Percentiles rank a stretch among this genome's conserved stretches.
These are phyloP conservation scores for Eucalyptus polyanthemos DNA, from an alignment of 345 rosid genomes.

Conservation along the genomic window DNA sequence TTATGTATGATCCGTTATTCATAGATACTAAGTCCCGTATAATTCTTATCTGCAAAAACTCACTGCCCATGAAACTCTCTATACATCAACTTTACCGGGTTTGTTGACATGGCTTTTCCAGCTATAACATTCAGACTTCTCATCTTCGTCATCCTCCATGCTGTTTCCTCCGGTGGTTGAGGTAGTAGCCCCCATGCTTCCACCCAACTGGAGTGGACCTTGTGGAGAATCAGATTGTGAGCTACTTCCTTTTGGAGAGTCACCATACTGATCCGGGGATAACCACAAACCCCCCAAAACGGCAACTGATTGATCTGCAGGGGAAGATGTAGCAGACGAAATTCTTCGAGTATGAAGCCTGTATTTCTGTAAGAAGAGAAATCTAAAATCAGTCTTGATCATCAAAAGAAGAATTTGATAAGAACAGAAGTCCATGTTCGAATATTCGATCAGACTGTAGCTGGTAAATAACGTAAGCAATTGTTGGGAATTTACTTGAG, in stretches of 20 bases:
- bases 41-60: constrained; percentile 53
- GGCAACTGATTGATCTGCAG: constrained; percentile 37
- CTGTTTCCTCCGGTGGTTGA: constrained; percentile 68
- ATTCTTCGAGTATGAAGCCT: constrained; percentile 60
- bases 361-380: constrained; percentile 55
- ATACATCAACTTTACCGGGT: constrained; percentile 28
- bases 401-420: not conserved
- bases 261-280: constrained; percentile 42
- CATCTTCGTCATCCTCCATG: constrained; percentile 77
- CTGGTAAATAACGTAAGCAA: not conserved
- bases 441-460: not conserved
- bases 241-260: constrained; percentile 41
- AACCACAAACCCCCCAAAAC: constrained; percentile 67
- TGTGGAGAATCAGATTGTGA: constrained; percentile 79
- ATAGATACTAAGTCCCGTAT: constrained; percentile 21
- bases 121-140: constrained; percentile 60
- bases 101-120: constrained; percentile 47
- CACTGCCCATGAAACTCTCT: constrained; percentile 24
- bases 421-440: not conserved
- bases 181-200: constrained; percentile 40
- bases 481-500: not conserved
- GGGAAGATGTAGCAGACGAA: constrained; percentile 16
- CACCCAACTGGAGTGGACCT: constrained; percentile 74
- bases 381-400: not conserved
- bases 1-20: constrained; percentile 8